These are phyloP conservation scores for Phytophthora multivora DNA, from an alignment of 352 stramenopile species.

Conservation along the genomic window DNA sequence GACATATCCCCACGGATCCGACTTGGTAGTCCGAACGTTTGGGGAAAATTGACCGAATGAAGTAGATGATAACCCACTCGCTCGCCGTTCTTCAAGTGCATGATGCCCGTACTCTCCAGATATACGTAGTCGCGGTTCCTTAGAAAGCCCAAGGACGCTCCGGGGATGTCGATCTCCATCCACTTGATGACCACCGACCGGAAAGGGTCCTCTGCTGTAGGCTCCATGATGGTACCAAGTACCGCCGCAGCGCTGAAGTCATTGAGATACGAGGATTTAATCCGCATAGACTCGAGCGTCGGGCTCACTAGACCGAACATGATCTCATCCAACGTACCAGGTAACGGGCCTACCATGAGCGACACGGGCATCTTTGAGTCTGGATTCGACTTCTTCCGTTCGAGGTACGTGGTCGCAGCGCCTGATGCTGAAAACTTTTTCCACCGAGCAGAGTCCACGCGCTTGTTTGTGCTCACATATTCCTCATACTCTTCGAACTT, in stretches of 20 bases:
- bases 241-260: constrained; percentile 39
- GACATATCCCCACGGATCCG: constrained; percentile 47
- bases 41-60: constrained; percentile 26
- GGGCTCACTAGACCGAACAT: constrained; percentile 39
- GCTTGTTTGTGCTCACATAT: constrained; percentile 10
- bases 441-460: constrained; percentile 9
- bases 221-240: constrained; percentile 40
- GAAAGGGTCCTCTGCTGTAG: constrained; percentile 41
- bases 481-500: constrained; percentile 24
- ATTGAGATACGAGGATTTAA: constrained; percentile 21
- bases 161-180: constrained; percentile 22
- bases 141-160: constrained; percentile 11
- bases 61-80: constrained; percentile 24
- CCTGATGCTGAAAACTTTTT: constrained; percentile 15
- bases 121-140: constrained; percentile 24
- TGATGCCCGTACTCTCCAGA: constrained; percentile 16
- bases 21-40: constrained; percentile 18
- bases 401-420: constrained; percentile 5
- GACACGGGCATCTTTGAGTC: constrained; percentile 19
- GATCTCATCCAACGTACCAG: constrained; percentile 34
- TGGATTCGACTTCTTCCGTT: constrained; percentile 18
- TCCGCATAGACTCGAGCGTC: constrained; percentile 27
- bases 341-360: constrained; percentile 25
- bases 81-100: constrained; percentile 13
- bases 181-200: constrained; percentile 22